phyloP scores from a whole-genome alignment of 225 moss, liverwort and hornwort genomes.

The Pleurozium schreberi region DNA sequence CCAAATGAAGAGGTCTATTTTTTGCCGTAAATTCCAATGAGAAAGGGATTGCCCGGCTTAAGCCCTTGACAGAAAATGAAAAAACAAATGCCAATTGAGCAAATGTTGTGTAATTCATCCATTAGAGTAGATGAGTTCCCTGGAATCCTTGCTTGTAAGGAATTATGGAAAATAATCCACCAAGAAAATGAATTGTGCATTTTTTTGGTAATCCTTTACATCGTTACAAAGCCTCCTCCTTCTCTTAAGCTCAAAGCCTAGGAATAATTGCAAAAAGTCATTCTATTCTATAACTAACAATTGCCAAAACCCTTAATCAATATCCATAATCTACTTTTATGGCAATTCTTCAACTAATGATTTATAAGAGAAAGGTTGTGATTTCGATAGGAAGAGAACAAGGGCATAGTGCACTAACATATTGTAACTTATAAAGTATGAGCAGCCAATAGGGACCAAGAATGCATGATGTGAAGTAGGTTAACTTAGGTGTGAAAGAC shows the following conservation, averaged over 20 bases:
- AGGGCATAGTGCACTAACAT: neutral
- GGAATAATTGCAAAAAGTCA: neutral
- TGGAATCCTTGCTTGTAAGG: fast-evolving
- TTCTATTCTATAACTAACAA: neutral
- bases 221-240: neutral
- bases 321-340: neutral
- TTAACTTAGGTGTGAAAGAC: fast-evolving
- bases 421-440: neutral
- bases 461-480: too few species aligned
- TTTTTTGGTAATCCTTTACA: fast-evolving
- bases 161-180: neutral
- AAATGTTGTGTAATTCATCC: neutral
- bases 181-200: neutral
- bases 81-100: neutral
- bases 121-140: neutral
- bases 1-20: neutral
- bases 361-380: neutral
- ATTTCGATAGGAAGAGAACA: neutral
- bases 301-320: neutral
- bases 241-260: neutral
- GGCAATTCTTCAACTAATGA: neutral
- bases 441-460: fast-evolving
- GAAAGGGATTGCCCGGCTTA: neutral
- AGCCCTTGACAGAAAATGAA: neutral
- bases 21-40: neutral